phyloP scores from a whole-genome alignment of 1,284 basidiomycete genomes.

The Apiotrichum laibachii region DNA sequence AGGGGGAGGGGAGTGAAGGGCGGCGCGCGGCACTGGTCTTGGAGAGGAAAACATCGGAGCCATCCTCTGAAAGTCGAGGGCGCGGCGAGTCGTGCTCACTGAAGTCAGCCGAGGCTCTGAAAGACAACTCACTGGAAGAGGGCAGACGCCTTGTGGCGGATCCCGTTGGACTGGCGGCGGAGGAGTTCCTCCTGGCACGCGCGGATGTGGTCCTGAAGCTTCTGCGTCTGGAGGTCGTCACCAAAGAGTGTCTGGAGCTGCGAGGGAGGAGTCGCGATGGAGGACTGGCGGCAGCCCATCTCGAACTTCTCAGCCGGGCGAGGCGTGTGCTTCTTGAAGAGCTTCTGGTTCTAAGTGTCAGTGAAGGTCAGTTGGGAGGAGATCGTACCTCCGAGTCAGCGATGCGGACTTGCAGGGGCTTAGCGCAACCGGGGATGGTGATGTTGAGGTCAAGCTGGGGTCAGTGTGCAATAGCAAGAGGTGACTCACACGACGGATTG shows the following conservation, averaged over 20 bases:
- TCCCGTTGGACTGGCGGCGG: background rate
- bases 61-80: background rate
- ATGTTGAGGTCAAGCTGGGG: conserved; percentile 32
- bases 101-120: background rate
- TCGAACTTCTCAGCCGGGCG: background rate
- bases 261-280: no score
- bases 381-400: conserved; percentile 38
- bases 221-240: background rate
- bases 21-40: background rate
- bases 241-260: no score
- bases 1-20: background rate
- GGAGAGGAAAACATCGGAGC: background rate
- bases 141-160: background rate
- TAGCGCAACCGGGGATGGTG: conserved; percentile 26
- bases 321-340: conserved; percentile 9
- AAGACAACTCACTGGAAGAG: background rate
- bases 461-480: background rate
- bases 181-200: conserved; percentile 2
- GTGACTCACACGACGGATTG: conserved; percentile 29
- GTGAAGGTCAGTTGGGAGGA: background rate
- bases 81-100: background rate
- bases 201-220: background rate
- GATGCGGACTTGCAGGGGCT: conserved; percentile 37
- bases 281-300: background rate
- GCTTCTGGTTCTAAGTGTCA: conserved; percentile 17